These are phyloP conservation scores for Aureobasidium musti DNA, from an alignment of 2,329 filamentous ascomycete genomes.

Conservation along the genomic window DNA sequence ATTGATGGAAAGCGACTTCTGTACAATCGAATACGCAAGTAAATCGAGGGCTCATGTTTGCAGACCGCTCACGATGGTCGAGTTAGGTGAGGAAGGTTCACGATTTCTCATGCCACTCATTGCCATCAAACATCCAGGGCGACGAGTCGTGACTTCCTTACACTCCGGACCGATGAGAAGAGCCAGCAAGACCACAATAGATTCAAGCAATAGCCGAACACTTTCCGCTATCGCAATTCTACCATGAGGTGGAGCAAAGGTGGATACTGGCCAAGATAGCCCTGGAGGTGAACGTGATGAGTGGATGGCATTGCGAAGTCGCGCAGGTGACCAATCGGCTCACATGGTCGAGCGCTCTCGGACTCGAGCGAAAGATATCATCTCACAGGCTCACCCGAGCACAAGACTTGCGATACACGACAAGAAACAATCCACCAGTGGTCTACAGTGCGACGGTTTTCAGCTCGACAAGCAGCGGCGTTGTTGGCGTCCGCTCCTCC, in stretches of 20 bases:
- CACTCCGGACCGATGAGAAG: too few relatives aligned
- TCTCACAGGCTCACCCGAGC: background rate
- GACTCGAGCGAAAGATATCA: conserved; percentile 22
- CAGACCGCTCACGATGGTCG: background rate
- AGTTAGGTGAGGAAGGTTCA: background rate
- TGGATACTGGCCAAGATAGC: conserved; percentile 13
- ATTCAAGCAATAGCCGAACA: background rate
- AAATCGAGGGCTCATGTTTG: too few relatives aligned
- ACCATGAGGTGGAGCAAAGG: conserved; percentile 21
- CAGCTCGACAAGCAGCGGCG: conserved; percentile 14
- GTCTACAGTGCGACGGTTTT: conserved; percentile 19
- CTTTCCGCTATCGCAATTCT: background rate
- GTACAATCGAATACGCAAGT: background rate
- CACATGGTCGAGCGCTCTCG: conserved; percentile 21
- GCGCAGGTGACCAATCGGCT: conserved; percentile 27
- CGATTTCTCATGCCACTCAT: background rate
- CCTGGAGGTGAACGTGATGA: conserved; percentile 24
- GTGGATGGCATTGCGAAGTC: conserved; percentile 18
- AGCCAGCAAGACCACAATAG: background rate
- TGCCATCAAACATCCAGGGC: background rate
- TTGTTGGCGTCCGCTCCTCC: conserved; percentile 18
- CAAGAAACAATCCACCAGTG: conserved; percentile 1
- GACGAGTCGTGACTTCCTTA: background rate
- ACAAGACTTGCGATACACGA: conserved; percentile 1
- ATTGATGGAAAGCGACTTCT: background rate